These are phyloP conservation scores for Leccinum disarticulatum DNA, from an alignment of 768 basidiomycete genomes.

Conservation along the genomic window DNA sequence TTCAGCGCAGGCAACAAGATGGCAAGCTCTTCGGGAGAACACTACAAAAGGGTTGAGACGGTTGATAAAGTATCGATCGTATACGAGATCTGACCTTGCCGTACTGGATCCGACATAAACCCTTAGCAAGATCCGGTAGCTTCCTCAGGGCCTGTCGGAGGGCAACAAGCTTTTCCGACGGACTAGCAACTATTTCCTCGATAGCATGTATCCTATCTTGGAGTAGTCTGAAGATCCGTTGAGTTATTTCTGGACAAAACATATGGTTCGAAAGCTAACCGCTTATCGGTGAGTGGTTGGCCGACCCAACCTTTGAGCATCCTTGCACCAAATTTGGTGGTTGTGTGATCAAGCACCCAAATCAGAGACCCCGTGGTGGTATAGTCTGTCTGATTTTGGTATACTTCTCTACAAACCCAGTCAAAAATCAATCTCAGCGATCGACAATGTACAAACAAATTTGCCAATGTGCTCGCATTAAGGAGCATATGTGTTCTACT, in stretches of 20 bases:
- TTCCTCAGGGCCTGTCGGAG: conserved; percentile 69
- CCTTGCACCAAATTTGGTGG: conserved; percentile 86
- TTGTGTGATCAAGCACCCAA: conserved; percentile 83
- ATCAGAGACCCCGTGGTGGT: conserved; percentile 74
- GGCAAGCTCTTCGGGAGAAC: conserved; percentile 80
- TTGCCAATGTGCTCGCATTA: conserved; percentile 82
- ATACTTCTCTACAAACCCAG: conserved; percentile 66
- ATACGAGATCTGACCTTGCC: conserved; percentile 62
- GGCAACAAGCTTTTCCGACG: conserved; percentile 59
- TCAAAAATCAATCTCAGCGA: not conserved
- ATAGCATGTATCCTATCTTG: conserved; percentile 81
- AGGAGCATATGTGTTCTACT: conserved; percentile 83
- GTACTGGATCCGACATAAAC: conserved; percentile 86
- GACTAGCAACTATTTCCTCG: conserved; percentile 70
- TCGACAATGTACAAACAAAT: conserved; percentile 47
- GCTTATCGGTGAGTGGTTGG: conserved; percentile 72
- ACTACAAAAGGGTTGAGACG: conserved; percentile 40
- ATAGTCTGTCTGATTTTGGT: conserved; percentile 83
- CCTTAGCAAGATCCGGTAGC: conserved; percentile 86
- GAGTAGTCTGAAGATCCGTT: conserved; percentile 52
- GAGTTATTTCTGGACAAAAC: not conserved
- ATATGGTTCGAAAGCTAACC: conserved; percentile 40
- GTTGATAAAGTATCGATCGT: not conserved
- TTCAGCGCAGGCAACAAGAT: conserved; percentile 73
- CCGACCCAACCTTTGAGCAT: conserved; percentile 85